Evolutionary conservation across 169 alveolate genomes (phyloP).

Genomic region (Cyclospora cayetanensis): DNA sequence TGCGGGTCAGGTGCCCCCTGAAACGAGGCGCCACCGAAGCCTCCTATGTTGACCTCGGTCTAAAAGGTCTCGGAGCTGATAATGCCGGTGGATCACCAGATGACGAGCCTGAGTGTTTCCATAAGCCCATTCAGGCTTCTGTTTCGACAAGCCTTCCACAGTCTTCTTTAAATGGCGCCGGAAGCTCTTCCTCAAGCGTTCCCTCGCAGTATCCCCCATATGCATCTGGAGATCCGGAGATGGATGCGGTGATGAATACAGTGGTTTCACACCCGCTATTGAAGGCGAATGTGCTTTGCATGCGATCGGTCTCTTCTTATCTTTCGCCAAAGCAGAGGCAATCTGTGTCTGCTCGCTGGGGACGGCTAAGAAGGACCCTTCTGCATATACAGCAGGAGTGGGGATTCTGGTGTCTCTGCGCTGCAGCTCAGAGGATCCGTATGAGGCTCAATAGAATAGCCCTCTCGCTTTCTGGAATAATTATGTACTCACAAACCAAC

Average conservation of each 20-base stretch:
- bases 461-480: neutral
- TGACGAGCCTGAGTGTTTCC: too few relatives aligned
- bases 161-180: too few relatives aligned
- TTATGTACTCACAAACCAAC: neutral
- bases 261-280: neutral
- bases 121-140: too few relatives aligned
- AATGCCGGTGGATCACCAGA: too few relatives aligned
- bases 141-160: too few relatives aligned
- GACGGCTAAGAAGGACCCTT: neutral
- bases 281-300: neutral
- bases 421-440: neutral
- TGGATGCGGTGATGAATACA: too few relatives aligned
- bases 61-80: too few relatives aligned
- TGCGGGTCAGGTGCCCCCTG: neutral
- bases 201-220: too few relatives aligned
- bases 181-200: too few relatives aligned
- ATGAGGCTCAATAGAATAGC: neutral
- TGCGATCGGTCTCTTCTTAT: neutral
- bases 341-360: neutral
- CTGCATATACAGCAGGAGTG: constrained; percentile 23
- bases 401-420: constrained; percentile 44
- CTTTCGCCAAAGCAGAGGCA: neutral
- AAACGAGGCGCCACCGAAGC: neutral
- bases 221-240: too few relatives aligned
- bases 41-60: too few relatives aligned